phyloP scores from a whole-genome alignment of 1,284 basidiomycete species.

The Grifola frondosa region DNA sequence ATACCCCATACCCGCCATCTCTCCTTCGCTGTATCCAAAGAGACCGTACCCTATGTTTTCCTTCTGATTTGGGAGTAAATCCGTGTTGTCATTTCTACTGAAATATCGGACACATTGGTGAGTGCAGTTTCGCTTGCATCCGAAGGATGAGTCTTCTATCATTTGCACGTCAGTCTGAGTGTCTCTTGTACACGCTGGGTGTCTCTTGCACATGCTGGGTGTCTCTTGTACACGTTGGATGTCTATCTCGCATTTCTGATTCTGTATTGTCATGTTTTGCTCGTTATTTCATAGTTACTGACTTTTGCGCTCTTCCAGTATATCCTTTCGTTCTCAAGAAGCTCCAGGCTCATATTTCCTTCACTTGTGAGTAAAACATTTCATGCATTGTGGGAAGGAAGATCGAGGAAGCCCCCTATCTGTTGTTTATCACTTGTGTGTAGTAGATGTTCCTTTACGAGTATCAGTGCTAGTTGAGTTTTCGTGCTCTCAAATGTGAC shows the following conservation, averaged over 20 bases:
- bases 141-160: slow-evolving; percentile 18
- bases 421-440: too few relatives aligned
- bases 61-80: slow-evolving; percentile 10
- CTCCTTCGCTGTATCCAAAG: slow-evolving; percentile 3
- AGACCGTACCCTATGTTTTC: slow-evolving; percentile 3
- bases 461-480: too few relatives aligned
- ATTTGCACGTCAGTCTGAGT: slow-evolving; percentile 60
- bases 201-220: slow-evolving; percentile 41
- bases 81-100: too few relatives aligned
- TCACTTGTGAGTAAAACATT: too few relatives aligned
- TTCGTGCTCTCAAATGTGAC: too few relatives aligned
- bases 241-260: slow-evolving; percentile 38
- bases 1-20: slow-evolving; percentile 3
- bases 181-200: slow-evolving; percentile 33
- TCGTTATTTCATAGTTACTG: slow-evolving; percentile 10
- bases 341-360: too few relatives aligned
- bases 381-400: too few relatives aligned
- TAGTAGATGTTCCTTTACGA: too few relatives aligned
- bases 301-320: slow-evolving; percentile 4
- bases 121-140: not conserved
- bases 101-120: not conserved
- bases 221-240: slow-evolving; percentile 35
- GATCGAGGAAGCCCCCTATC: too few relatives aligned
- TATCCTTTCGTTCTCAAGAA: slow-evolving; percentile 1
- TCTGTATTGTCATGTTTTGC: slow-evolving; percentile 4